Conservation (phyloP, 495 filamentous ascomycete genomes). For the Aspergillus haitiensis region DNA sequence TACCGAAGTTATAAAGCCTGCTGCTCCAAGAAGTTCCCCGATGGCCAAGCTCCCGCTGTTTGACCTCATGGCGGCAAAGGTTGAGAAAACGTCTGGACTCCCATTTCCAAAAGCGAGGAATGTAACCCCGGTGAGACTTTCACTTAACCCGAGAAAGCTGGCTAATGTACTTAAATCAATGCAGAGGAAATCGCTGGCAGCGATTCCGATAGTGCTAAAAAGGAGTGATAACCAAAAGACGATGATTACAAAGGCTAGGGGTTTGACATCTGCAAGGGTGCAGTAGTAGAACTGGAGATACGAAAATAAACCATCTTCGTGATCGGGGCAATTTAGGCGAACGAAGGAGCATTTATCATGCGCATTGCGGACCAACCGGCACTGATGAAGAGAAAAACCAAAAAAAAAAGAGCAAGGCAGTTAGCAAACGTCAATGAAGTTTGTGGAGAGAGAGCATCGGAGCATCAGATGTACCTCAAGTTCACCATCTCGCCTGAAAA, state of each 20-base stretch:
- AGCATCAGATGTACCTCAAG: constrained; percentile 37
- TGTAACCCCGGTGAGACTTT: constrained; percentile 94
- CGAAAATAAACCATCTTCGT: constrained; percentile 85
- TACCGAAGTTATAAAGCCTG: constrained; percentile 93
- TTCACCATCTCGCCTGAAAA: constrained; percentile 31
- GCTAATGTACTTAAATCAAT: constrained; percentile 93
- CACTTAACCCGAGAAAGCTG: constrained; percentile 83
- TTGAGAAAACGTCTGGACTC: constrained; percentile 98
- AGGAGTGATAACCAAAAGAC: constrained; percentile 83
- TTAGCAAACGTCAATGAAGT: background rate
- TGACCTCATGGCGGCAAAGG: constrained; percentile 95
- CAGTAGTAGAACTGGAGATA: constrained; percentile 96
- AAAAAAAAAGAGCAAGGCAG: background rate
- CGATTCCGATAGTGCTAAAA: constrained; percentile 98
- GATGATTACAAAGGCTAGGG: constrained; percentile 74
- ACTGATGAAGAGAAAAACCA: constrained; percentile 47
- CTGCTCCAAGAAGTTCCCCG: constrained; percentile 93
- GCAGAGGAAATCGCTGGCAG: constrained; percentile 97
- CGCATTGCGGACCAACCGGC: constrained; percentile 74
- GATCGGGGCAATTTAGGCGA: constrained; percentile 75
- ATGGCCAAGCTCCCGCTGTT: constrained; percentile 94
- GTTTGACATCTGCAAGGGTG: constrained; percentile 63
- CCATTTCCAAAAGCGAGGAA: constrained; percentile 98
- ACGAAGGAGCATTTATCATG: constrained; percentile 86
- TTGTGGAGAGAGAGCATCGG: background rate